These are phyloP conservation scores for Metschnikowia sp. DNA, from an alignment of 805 yeast genomes.

Conservation along the genomic window DNA sequence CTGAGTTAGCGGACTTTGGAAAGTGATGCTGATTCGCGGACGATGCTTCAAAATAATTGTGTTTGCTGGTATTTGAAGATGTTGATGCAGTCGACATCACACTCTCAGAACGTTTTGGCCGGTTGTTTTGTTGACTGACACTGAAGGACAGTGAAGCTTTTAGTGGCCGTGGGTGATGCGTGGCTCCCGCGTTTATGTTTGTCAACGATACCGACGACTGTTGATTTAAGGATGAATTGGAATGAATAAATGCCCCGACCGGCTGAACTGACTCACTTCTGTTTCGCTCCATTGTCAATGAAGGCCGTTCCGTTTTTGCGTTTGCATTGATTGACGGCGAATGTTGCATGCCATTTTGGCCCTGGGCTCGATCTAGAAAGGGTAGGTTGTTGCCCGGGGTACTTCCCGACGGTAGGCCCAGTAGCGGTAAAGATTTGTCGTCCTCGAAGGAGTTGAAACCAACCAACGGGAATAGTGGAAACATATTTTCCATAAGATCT, in stretches of 20 bases:
- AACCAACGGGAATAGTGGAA: constrained; percentile 42
- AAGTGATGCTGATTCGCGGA: constrained; percentile 4
- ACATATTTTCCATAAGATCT: constrained; percentile 33
- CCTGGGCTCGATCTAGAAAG: neutral
- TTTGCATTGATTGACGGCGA: neutral
- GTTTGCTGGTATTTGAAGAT: constrained; percentile 26
- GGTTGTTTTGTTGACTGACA: constrained; percentile 22
- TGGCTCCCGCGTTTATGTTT: constrained; percentile 1
- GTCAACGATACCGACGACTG: constrained; percentile 7
- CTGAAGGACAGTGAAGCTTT: constrained; percentile 5
- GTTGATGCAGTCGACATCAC: constrained; percentile 38
- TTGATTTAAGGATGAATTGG: constrained; percentile 1
- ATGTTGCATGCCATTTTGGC: neutral
- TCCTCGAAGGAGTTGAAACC: constrained; percentile 37
- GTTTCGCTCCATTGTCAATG: neutral
- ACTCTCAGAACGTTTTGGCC: constrained; percentile 39
- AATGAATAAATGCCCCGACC: neutral
- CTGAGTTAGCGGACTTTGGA: constrained; percentile 14
- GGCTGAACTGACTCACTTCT: constrained; percentile 4
- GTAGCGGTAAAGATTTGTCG: constrained; percentile 33
- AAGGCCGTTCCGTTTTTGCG: neutral
- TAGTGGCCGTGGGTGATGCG: constrained; percentile 13
- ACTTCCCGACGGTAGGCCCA: constrained; percentile 23
- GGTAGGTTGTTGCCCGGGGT: neutral
- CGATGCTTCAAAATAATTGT: constrained; percentile 13